Evolutionary conservation across 2,329 filamentous ascomycete genomes (phyloP), one percentile per base, ranked within the genome.

Genomic region (Calcarisporium arbuscula): DNA sequence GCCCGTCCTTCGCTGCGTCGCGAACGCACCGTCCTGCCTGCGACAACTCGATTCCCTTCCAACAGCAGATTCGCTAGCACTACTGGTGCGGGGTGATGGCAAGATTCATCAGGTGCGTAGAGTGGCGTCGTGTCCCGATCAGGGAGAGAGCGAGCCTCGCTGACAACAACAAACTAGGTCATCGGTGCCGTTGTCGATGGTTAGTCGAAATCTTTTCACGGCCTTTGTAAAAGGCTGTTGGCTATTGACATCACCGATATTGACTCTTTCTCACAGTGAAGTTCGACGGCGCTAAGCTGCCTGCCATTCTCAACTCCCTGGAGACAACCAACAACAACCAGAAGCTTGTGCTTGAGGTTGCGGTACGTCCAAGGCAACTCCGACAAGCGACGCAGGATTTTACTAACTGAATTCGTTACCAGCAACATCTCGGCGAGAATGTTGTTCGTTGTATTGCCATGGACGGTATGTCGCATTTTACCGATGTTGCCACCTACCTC

Each of bases 371-470:
- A 29, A 29, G 11, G 12, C 9, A 34, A 27, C 38, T 20, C 28
- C 25, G 35, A 34, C 34, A n/a, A 6, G 6, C 25, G 39, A 38
- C 20, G 28, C 16, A 16, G 19, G 26, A 26, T 20, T 38, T 35
- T 41, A 43, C 57, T 73, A 50, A 76, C 62, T n/a, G n/a, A n/a
- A n/a, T 50, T 46, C 30, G 25, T 43, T 33, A 41, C 51, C 56
- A 95, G 88, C 92, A 98, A 95, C 92, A 96, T 81, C 74, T 98
- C 69, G 92, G 92, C 74, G 86, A 98, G 77, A 95, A 87, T 77
- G 86, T 95, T 64, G 92, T 98, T 67, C 83, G 92, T 70, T 94
- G 87, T 70, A 98, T 98, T 94, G 92, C 92, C 72, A 98, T 98
- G 92, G 92, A 98, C 72, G 92, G 90, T 94, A 81, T 68, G 79